These are phyloP conservation scores for Erodium texanum DNA, from an alignment of 441 rosid genomes.

Conservation along the genomic window DNA sequence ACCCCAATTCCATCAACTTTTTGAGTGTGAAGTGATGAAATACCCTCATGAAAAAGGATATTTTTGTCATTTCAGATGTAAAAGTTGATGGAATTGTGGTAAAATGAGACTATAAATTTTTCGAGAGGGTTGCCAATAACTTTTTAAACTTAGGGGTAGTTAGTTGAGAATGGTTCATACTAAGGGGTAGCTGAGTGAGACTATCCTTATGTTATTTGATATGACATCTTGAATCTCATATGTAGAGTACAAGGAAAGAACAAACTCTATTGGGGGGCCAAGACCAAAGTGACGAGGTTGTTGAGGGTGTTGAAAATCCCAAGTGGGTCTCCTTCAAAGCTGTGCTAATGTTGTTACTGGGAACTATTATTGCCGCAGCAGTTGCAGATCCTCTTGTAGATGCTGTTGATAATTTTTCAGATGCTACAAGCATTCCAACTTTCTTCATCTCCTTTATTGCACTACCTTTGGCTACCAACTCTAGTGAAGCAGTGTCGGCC, in stretches of 20 bases:
- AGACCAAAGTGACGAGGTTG: conserved; percentile 37
- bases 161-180: too few species aligned
- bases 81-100: too few species aligned
- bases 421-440: conserved; percentile 81
- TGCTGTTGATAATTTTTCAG: conserved; percentile 72
- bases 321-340: conserved; percentile 60
- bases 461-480: conserved; percentile 83
- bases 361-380: conserved; percentile 75
- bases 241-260: conserved; percentile 60
- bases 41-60: too few species aligned
- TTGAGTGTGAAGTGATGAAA: too few species aligned
- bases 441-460: conserved; percentile 91
- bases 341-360: conserved; percentile 50
- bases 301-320: conserved; percentile 37
- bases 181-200: too few species aligned
- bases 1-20: too few species aligned
- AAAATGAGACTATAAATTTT: too few species aligned
- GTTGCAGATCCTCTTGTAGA: conserved; percentile 95
- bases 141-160: too few species aligned
- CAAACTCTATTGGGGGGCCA: conserved; percentile 37
- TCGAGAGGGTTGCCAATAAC: too few species aligned
- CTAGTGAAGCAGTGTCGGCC: conserved; percentile 90
- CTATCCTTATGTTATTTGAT: neutral
- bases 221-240: conserved; percentile 12
- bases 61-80: too few species aligned